A percentile compares a stretch with the other conserved stretches of the same genome.
phyloP scores from a whole-genome alignment of 768 basidiomycete species.

The Mycena rebaudengoi region DNA sequence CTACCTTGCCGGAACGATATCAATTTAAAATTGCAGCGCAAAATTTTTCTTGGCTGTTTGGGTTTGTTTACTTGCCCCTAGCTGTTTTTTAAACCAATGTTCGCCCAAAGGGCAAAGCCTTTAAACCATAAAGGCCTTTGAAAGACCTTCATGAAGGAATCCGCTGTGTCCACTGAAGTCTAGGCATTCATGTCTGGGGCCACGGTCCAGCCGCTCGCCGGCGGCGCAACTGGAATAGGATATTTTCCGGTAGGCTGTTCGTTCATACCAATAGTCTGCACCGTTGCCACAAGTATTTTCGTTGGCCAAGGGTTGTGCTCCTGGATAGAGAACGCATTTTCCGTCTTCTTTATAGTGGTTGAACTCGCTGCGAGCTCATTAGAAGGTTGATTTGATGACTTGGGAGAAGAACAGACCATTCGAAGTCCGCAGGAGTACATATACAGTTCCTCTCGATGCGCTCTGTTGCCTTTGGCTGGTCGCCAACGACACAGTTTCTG shows the following conservation, averaged over 20 bases:
- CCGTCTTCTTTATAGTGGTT: slow-evolving; percentile 78
- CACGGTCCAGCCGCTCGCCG: slow-evolving; percentile 79
- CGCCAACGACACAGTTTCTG: slow-evolving; percentile 84
- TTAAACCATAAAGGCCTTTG: too few relatives aligned
- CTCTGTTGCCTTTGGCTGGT: slow-evolving; percentile 60
- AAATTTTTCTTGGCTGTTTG: too few relatives aligned
- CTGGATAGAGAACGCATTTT: slow-evolving; percentile 80
- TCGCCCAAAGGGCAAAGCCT: too few relatives aligned
- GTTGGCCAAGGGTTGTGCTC: slow-evolving; percentile 64
- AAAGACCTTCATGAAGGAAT: too few relatives aligned
- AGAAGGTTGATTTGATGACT: not conserved
- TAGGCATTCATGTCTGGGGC: slow-evolving; percentile 78
- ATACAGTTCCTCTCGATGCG: slow-evolving; percentile 73
- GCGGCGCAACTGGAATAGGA: slow-evolving; percentile 88
- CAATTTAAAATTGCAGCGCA: too few relatives aligned
- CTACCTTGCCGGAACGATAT: too few relatives aligned
- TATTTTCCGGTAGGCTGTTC: slow-evolving; percentile 90
- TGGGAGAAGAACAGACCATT: slow-evolving; percentile 69
- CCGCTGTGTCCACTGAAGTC: too few relatives aligned
- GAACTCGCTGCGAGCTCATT: slow-evolving; percentile 76
- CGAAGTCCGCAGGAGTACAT: slow-evolving; percentile 84
- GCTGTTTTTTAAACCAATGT: too few relatives aligned
- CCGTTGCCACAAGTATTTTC: slow-evolving; percentile 73
- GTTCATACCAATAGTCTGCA: slow-evolving; percentile 93
- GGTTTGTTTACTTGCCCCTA: too few relatives aligned